phyloP scores from a whole-genome alignment of 2,329 filamentous ascomycete genomes.

The Sclerotinia minor region DNA sequence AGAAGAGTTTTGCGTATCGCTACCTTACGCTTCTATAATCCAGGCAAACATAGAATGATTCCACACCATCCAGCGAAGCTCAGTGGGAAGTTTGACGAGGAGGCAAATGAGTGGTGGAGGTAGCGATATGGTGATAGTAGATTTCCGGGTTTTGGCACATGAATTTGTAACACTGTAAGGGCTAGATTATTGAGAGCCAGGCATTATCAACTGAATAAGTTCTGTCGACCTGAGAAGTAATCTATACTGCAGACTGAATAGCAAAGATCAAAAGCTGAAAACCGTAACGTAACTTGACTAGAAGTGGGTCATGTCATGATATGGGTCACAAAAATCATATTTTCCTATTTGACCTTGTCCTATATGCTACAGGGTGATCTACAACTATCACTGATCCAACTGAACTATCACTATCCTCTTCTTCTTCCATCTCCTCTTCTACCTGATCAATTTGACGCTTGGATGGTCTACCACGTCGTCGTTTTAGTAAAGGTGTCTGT shows the following conservation, averaged over 20 bases:
- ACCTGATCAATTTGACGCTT: too few species aligned
- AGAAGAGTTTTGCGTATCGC: background rate
- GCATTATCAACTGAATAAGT: background rate
- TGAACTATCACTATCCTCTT: too few species aligned
- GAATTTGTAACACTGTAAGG: background rate
- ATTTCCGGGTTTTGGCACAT: background rate
- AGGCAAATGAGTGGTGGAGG: background rate
- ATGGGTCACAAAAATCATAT: too few species aligned
- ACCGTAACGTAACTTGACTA: too few species aligned
- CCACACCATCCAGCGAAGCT: background rate
- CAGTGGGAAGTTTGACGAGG: background rate
- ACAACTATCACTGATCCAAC: too few species aligned
- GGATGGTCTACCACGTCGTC: too few species aligned
- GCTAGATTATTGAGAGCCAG: background rate
- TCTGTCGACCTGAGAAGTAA: background rate
- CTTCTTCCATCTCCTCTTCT: too few species aligned
- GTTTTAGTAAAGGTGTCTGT: too few species aligned
- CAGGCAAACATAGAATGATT: background rate
- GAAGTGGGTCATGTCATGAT: too few species aligned
- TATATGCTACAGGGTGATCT: too few species aligned
- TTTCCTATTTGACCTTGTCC: too few species aligned
- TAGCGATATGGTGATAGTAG: background rate
- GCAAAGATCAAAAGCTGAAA: background rate
- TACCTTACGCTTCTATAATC: background rate
- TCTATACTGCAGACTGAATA: background rate